phyloP scores from a whole-genome alignment of 164 flowering plant species.

The Piper longum region DNA sequence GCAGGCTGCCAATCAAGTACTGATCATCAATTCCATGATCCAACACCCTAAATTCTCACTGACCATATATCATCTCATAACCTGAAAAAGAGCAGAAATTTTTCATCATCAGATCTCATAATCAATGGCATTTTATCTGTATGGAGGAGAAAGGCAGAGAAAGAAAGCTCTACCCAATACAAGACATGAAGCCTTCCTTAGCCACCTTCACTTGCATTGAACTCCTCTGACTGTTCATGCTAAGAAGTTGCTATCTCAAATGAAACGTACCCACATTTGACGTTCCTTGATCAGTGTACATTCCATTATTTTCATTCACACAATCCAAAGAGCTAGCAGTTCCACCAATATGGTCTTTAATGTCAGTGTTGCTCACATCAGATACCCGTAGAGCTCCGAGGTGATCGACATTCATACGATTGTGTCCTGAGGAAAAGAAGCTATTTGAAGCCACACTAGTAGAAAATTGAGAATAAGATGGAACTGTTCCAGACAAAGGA shows the following conservation, averaged over 20 bases:
- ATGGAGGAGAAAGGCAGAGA: conserved; percentile 1
- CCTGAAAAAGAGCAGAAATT: not conserved
- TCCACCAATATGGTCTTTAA: conserved; percentile 19
- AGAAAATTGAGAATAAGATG: conserved; percentile 20
- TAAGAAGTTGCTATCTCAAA: conserved; percentile 49
- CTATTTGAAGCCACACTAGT: conserved; percentile 22
- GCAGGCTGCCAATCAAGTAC: not conserved
- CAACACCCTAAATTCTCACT: not conserved
- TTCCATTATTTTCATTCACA: conserved; percentile 12
- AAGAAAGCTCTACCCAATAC: not conserved
- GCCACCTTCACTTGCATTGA: conserved; percentile 26
- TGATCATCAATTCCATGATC: not conserved
- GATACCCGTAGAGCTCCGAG: conserved; percentile 20
- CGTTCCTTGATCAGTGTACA: conserved; percentile 17
- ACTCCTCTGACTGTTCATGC: conserved; percentile 32
- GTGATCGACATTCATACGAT: conserved; percentile 21
- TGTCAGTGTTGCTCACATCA: conserved; percentile 17
- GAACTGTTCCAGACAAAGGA: conserved; percentile 20
- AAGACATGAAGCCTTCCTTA: conserved; percentile 18
- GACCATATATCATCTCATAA: not conserved
- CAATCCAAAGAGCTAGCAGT: conserved; percentile 21
- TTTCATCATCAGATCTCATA: not conserved
- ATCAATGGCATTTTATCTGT: not conserved
- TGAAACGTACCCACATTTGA: conserved; percentile 37
- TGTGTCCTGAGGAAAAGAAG: conserved; percentile 21